A percentile compares a stretch with the other conserved stretches of the same genome.
These are phyloP conservation scores for Pseudocercospora cruenta DNA, from an alignment of 2,329 filamentous ascomycete species.

Conservation along the genomic window DNA sequence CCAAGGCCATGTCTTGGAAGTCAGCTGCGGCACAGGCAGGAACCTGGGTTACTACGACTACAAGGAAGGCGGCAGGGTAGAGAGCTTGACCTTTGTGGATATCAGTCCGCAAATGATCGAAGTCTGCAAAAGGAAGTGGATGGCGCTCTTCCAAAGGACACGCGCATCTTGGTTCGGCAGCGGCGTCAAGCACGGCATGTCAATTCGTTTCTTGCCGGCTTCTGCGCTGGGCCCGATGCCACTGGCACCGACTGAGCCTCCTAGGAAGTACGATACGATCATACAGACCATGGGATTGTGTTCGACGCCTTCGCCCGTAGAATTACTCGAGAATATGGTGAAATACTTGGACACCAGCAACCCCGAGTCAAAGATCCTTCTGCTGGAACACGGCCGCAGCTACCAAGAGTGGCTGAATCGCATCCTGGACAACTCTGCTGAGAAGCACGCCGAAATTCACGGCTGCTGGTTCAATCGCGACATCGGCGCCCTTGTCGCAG, in stretches of 20 bases:
- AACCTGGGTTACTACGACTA: constrained; percentile 51
- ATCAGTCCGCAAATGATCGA: constrained; percentile 53
- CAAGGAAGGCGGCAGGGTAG: constrained; percentile 31
- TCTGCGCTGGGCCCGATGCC: constrained; percentile 50
- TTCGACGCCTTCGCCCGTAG: constrained; percentile 50
- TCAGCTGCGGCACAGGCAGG: constrained; percentile 54
- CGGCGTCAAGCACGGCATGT: constrained; percentile 28
- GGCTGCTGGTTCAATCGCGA: constrained; percentile 60
- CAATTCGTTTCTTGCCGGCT: constrained; percentile 47
- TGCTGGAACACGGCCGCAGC: constrained; percentile 56
- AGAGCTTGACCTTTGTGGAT: constrained; percentile 53
- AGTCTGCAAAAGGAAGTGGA: constrained; percentile 54
- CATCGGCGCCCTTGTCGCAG: constrained; percentile 52
- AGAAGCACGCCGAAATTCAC: constrained; percentile 52
- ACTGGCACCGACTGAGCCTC: constrained; percentile 39
- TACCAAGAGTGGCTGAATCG: constrained; percentile 53
- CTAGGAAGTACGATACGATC: constrained; percentile 52
- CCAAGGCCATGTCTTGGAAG: constrained; percentile 53
- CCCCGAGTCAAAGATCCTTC: constrained; percentile 49
- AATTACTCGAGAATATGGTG: constrained; percentile 50
- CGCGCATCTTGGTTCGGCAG: constrained; percentile 15
- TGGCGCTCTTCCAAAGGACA: constrained; percentile 40
- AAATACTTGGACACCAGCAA: constrained; percentile 44
- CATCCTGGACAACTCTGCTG: constrained; percentile 50
- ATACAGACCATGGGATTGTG: constrained; percentile 58